Base-by-base conservation (phyloP, 1,284 basidiomycete species). In the Cutaneotrichosporon curvatum region DNA sequence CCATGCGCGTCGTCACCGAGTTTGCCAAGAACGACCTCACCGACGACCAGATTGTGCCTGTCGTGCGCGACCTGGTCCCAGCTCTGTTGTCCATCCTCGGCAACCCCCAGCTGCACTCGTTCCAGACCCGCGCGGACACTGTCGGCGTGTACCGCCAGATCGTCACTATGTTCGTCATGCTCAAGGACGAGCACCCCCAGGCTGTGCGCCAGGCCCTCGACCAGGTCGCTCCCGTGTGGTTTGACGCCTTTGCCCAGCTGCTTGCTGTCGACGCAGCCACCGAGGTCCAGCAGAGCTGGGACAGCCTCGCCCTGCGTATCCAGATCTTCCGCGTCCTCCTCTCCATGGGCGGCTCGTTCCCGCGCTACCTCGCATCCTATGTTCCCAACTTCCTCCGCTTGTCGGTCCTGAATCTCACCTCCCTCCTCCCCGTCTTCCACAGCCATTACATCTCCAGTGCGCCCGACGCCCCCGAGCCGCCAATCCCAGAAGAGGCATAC, bases 1-100 rank as follows among this genome's bases (percentile, higher is more conserved):
- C 88, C n/a, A 89, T 96, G 86, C 82, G 90, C 65, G 86, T 95
- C 12, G 81, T 96, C 60, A 82, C 82, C 10, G 91, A 96, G 63
- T 90, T 95, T 66, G 85, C 92, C 60, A 84, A 85, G 67, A 81
- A 85, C 10, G 90, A 92, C 65, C 73, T 96, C 46, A 84, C 84
- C 5, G 91, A 95, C 65, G 89, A 94, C 63, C 91, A 95, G 73
- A 82, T 94, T 30, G 72, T 94, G 4, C 88, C 88, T 14, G 81
- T 96, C 18, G 78, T 92, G 14, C 81, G 83, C 35, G 80, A 90
- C 61, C 76, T 95, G 22, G 75, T 92, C 3, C 91, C 91, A 0
- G 82, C 87, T 6, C 75, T 96, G 16, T 76, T 92, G n/a, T 68
- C 73, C n/a, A 86, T 95, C 49, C 73, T 95, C 34, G 85, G 84